These are phyloP conservation scores for Danielia reshetovae DNA, from an alignment of 805 yeast species.

Conservation along the genomic window DNA sequence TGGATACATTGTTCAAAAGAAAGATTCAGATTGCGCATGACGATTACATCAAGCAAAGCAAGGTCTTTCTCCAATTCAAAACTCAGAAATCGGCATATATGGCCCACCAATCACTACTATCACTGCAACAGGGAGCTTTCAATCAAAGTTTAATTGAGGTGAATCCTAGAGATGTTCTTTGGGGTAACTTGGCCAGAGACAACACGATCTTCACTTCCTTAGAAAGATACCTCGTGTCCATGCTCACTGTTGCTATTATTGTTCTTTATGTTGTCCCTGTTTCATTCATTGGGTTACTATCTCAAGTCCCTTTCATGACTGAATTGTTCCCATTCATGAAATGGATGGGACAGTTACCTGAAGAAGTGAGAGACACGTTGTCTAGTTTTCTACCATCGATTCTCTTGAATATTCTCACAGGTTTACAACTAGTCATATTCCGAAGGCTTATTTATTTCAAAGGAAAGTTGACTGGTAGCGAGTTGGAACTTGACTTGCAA, in stretches of 20 bases:
- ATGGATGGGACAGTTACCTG: conserved; percentile 55
- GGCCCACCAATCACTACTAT: conserved; percentile 55
- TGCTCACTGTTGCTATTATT: conserved; percentile 47
- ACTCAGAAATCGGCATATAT: conserved; percentile 55
- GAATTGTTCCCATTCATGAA: conserved; percentile 56
- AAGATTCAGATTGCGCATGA: conserved; percentile 10
- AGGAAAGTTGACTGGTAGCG: conserved; percentile 58
- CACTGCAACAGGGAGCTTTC: conserved; percentile 37
- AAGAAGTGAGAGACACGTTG: conserved; percentile 46
- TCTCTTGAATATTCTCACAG: conserved; percentile 59
- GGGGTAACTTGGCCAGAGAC: conserved; percentile 55
- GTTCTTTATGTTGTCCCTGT: conserved; percentile 76
- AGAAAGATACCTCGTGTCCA: conserved; percentile 42
- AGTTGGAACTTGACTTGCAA: conserved; percentile 68
- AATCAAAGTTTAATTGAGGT: conserved; percentile 47
- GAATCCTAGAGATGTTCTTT: conserved; percentile 64
- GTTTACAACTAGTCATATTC: conserved; percentile 56
- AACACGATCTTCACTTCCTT: conserved; percentile 33
- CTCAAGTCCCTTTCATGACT: conserved; percentile 67
- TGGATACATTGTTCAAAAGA: background rate
- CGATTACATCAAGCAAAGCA: conserved; percentile 27
- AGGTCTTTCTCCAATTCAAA: conserved; percentile 61
- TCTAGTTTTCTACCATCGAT: conserved; percentile 68
- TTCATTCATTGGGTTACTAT: conserved; percentile 69
- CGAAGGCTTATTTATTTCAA: conserved; percentile 50